Evolutionary conservation across 2,329 filamentous ascomycete genomes (phyloP).

Genomic region (Fonsecaea nubica): DNA sequence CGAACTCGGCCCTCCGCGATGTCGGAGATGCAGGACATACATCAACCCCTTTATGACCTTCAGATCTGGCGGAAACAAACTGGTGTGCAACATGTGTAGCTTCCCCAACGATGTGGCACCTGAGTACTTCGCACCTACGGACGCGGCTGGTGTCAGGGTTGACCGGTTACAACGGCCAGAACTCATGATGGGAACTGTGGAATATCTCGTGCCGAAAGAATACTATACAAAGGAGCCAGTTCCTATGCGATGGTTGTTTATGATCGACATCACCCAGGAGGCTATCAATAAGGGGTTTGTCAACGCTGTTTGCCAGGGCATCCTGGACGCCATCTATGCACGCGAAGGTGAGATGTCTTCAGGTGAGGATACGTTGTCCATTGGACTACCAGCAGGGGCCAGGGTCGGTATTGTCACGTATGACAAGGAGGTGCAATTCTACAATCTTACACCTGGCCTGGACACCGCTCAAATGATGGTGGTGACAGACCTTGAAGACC

Average conservation of each 20-base stretch:
- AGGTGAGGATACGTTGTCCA: constrained; percentile 61
- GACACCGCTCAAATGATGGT: constrained; percentile 97
- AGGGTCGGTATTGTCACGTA: constrained; percentile 96
- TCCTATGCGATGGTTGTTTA: constrained; percentile 83
- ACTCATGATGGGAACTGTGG: constrained; percentile 87
- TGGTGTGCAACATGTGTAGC: constrained; percentile 97
- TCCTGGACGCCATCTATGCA: constrained; percentile 83
- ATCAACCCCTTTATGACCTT: constrained; percentile 99
- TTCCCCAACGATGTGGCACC: constrained; percentile 92
- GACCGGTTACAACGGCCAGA: constrained; percentile 90
- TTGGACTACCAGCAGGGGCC: constrained; percentile 73
- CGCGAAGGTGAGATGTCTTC: constrained; percentile 61
- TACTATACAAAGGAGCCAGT: constrained; percentile 97
- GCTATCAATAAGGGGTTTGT: constrained; percentile 89
- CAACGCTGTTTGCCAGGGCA: constrained; percentile 87
- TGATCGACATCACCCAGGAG: constrained; percentile 93
- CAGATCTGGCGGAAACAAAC: constrained; percentile 89
- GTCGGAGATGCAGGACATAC: constrained; percentile 90
- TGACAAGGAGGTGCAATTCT: constrained; percentile 97
- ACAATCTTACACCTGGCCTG: constrained; percentile 83
- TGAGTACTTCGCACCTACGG: constrained; percentile 93
- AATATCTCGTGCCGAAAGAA: constrained; percentile 96
- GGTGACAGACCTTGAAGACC: constrained; percentile 96
- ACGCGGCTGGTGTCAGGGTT: constrained; percentile 82
- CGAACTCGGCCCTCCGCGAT: constrained; percentile 85